Evolutionary conservation across 257 asterid species (phyloP), one percentile per base, ranked within the genome.

Genomic region (Asclepias syriaca): DNA sequence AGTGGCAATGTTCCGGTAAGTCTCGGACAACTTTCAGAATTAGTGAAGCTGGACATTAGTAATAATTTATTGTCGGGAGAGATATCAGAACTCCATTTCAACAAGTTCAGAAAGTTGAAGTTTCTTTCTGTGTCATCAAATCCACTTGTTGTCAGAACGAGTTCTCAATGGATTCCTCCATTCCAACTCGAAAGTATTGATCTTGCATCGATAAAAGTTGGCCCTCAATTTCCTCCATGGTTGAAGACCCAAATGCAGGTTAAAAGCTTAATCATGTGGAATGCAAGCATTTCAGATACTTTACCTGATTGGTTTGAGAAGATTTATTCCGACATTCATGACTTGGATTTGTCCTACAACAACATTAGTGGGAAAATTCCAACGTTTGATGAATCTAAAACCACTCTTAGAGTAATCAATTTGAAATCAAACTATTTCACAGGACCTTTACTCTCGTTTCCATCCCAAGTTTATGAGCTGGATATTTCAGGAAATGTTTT

Each of bases 191-290:
- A 53, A 45, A 37, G 8, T 43, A 69, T 78, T 66, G 45, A 53
- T 54, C 55, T 78, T 4, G 78, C 54, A n/a, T 73, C 78, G 6
- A 32, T 72, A 21, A 21, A 13, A 14, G 65, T 53, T 7, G 82
- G 82, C 11, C 75, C 82, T 15, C 68, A 11, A 1, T 73, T 78
- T 45, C 78, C 78, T 55, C 59, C 56, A 9, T 78, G 78, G 82
- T 75, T 78, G 46, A 71, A 63, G n/a, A 73, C 78, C 9, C 78
- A 78, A 10, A 53, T 18, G 4, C 40, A 19, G 0, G 69, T 78
- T 3, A n/a, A 21, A 14, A 51, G 21, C 37, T 32, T 78, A 40
- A 34, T 65, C 29, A 61, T 78, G 49, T 68, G 78, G 29, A 60
- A 63, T 53, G 72, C 78, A 40, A 69, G 70, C 72, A 78, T 78